Conservation (phyloP, 805 yeast species). For the Kluyveromyces wickerhamii region DNA sequence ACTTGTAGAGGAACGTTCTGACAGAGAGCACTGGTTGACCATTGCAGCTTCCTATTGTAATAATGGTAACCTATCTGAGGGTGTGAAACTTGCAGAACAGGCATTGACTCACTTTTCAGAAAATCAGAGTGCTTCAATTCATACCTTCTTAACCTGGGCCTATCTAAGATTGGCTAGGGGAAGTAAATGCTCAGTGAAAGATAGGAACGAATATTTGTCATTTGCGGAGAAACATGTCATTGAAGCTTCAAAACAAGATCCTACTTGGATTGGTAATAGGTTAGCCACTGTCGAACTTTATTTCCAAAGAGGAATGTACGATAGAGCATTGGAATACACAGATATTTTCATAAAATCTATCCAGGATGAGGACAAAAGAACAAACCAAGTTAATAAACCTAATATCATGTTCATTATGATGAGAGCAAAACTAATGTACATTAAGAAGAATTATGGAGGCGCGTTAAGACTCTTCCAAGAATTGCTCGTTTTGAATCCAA, state of each 20-base stretch:
- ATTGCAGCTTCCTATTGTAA: constrained; percentile 75
- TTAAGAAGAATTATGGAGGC: constrained; percentile 59
- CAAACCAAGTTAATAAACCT: constrained; percentile 39
- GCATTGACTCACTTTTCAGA: constrained; percentile 41
- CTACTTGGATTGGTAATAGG: constrained; percentile 40
- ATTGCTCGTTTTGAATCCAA: constrained; percentile 66
- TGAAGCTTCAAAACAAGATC: constrained; percentile 40
- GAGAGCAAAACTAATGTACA: constrained; percentile 72
- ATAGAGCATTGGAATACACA: constrained; percentile 61
- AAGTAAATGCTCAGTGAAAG: constrained; percentile 15
- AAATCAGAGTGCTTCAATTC: constrained; percentile 41
- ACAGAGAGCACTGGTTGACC: constrained; percentile 72
- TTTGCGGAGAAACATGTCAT: constrained; percentile 40
- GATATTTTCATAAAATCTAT: constrained; percentile 47
- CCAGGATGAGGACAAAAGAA: constrained; percentile 26
- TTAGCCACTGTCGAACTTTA: constrained; percentile 63
- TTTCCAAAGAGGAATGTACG: constrained; percentile 52
- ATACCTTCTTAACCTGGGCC: constrained; percentile 68
- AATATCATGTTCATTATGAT: constrained; percentile 75
- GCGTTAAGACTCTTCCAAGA: constrained; percentile 83
- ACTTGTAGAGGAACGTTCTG: constrained; percentile 72
- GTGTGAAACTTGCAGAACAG: constrained; percentile 51
- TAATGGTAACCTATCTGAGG: constrained; percentile 49
- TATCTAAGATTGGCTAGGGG: constrained; percentile 39
- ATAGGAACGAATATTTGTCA: constrained; percentile 27